phyloP scores from a whole-genome alignment of 352 stramenopile species.

The Pythium chondricola region DNA sequence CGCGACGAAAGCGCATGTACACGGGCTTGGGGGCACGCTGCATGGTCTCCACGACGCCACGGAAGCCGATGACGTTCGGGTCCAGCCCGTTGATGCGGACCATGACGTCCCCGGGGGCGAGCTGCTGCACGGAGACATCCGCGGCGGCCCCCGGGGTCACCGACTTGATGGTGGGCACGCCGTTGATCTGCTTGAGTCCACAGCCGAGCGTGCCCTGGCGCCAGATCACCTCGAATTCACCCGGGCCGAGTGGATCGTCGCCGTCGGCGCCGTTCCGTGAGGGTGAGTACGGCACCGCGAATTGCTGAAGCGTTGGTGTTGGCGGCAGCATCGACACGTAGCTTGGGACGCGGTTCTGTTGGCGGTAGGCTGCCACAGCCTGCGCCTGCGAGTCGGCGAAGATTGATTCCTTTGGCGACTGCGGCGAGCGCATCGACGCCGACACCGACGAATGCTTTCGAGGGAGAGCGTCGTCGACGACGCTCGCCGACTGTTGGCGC shows the following conservation, averaged over 20 bases:
- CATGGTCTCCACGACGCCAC: slow-evolving; percentile 66
- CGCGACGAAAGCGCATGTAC: slow-evolving; percentile 58
- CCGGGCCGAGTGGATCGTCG: not conserved
- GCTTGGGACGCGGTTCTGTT: too few species aligned
- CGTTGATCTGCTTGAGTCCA: slow-evolving; percentile 66
- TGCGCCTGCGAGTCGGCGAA: too few species aligned
- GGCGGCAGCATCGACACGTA: too few species aligned
- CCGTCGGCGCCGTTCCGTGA: not conserved
- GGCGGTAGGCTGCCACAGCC: too few species aligned
- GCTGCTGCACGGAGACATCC: slow-evolving; percentile 61
- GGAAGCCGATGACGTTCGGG: slow-evolving; percentile 76
- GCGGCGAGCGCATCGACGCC: too few species aligned
- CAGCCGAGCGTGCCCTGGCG: slow-evolving; percentile 63
- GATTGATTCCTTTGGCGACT: too few species aligned
- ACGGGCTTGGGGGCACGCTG: slow-evolving; percentile 72
- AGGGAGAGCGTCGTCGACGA: too few species aligned
- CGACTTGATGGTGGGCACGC: slow-evolving; percentile 58
- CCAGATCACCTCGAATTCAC: slow-evolving; percentile 78
- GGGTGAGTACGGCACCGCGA: not conserved
- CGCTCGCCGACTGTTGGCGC: too few species aligned
- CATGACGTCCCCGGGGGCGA: slow-evolving; percentile 57
- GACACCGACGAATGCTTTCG: slow-evolving; percentile 9
- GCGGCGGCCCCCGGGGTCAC: slow-evolving; percentile 45
- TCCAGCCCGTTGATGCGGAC: slow-evolving; percentile 65
- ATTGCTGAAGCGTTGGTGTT: slow-evolving; percentile 1